Evolutionary conservation across 2,329 filamentous ascomycete species (phyloP).

Genomic region (Emmonsia crescens): DNA sequence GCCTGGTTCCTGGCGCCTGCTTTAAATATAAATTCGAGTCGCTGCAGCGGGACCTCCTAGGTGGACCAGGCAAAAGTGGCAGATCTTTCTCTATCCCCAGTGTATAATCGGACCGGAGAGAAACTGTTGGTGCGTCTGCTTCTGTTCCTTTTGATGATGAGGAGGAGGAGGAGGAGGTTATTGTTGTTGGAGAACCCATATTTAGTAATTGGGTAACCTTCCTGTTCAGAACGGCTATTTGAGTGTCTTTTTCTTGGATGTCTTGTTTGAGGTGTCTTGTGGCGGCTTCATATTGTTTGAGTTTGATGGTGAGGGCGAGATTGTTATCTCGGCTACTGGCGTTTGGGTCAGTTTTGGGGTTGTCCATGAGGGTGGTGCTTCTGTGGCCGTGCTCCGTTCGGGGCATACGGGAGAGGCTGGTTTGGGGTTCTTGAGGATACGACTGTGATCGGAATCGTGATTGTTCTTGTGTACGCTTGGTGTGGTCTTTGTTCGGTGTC

Average conservation of each 20-base stretch:
- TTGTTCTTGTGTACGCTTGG: background rate
- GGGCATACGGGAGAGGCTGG: background rate
- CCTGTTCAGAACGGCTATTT: conserved; percentile 19
- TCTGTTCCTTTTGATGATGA: background rate
- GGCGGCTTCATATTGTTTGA: background rate
- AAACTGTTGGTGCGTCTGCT: background rate
- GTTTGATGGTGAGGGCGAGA: background rate
- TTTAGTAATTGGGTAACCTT: conserved; percentile 16
- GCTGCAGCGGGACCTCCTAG: background rate
- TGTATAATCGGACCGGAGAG: background rate
- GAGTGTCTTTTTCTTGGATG: conserved; percentile 16
- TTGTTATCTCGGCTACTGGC: background rate
- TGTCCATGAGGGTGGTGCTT: background rate
- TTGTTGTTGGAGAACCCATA: conserved; percentile 7
- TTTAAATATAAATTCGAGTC: background rate
- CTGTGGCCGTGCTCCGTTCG: background rate
- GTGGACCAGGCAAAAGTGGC: conserved; percentile 6
- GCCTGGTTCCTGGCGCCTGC: background rate
- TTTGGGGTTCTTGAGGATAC: background rate
- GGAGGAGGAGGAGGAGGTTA: background rate
- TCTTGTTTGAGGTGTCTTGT: conserved; percentile 15
- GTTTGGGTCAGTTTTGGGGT: background rate
- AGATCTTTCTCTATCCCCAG: conserved; percentile 9
- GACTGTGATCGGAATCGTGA: background rate
- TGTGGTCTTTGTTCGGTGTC: background rate